Percentiles rank a stretch among this genome's conserved stretches.
These are phyloP conservation scores for Pleurotus sapidus DNA, from an alignment of 768 basidiomycete genomes.

Conservation along the genomic window DNA sequence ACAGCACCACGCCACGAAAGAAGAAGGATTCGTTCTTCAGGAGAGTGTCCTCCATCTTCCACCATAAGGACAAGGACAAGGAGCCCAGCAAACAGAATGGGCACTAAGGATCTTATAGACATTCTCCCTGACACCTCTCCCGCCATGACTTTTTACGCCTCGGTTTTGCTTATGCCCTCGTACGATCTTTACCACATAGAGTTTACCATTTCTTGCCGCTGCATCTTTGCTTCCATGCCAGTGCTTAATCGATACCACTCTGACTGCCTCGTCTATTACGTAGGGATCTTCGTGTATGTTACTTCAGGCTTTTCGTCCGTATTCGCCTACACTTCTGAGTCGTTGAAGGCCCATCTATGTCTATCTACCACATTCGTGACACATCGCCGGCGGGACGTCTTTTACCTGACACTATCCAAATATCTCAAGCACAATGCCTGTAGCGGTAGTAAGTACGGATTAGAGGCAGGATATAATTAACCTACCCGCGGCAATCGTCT, in stretches of 20 bases:
- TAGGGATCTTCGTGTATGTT: not conserved
- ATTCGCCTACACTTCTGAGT: not conserved
- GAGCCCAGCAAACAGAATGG: conserved; percentile 31
- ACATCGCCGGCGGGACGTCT: too few species aligned
- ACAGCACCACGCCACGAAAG: conserved; percentile 40
- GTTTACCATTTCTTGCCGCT: conserved; percentile 2
- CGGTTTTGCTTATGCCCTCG: too few species aligned
- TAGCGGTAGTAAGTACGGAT: not conserved
- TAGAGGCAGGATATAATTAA: not conserved
- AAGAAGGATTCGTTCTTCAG: conserved; percentile 53
- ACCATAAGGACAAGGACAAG: conserved; percentile 42
- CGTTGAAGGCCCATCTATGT: not conserved
- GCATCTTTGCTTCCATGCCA: too few species aligned
- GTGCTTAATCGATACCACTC: not conserved
- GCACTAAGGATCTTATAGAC: not conserved
- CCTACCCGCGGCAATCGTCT: conserved; percentile 90
- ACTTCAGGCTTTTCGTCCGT: not conserved
- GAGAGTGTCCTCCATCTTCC: conserved; percentile 51
- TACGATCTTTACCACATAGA: not conserved
- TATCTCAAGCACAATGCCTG: conserved; percentile 46
- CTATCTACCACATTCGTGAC: not conserved
- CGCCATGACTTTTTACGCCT: not conserved
- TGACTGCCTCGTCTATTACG: not conserved
- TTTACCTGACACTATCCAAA: conserved; percentile 14
- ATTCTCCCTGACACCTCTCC: not conserved